Conservation (phyloP, 2,329 filamentous ascomycete genomes). For the Ophiocordyceps camponoti-saundersi region DNA sequence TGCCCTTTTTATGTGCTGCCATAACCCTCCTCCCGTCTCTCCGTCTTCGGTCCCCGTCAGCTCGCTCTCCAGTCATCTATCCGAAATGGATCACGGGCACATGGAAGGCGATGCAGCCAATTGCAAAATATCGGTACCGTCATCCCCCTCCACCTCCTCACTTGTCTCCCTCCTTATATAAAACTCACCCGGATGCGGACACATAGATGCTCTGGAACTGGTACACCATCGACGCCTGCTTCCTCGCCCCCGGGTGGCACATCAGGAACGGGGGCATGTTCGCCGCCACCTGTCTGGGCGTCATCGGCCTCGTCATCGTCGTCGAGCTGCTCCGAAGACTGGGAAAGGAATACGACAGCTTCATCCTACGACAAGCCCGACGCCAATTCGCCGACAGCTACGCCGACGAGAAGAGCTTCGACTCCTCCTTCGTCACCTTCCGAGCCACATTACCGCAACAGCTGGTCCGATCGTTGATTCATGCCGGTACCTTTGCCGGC, state of each 20-base stretch:
- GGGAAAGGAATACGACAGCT: slow-evolving; percentile 54
- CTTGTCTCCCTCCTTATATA: not conserved
- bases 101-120: slow-evolving; percentile 5
- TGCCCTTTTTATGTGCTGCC: no score
- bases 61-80: not conserved
- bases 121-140: slow-evolving; percentile 16
- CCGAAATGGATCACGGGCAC: slow-evolving; percentile 9
- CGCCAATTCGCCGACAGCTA: slow-evolving; percentile 9
- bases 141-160: not conserved
- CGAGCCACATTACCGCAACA: slow-evolving; percentile 49
- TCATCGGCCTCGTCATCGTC: slow-evolving; percentile 50
- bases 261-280: slow-evolving; percentile 57
- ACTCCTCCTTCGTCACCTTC: slow-evolving; percentile 15
- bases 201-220: slow-evolving; percentile 64
- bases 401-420: slow-evolving; percentile 8
- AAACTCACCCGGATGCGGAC: not conserved
- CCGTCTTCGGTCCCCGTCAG: not conserved
- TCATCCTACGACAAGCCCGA: slow-evolving; percentile 35
- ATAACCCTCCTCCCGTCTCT: no score
- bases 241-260: slow-evolving; percentile 54
- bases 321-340: slow-evolving; percentile 59
- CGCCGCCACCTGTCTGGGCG: slow-evolving; percentile 62
- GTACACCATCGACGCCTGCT: slow-evolving; percentile 55
- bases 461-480: slow-evolving; percentile 43
- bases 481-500: slow-evolving; percentile 53